Percentiles rank a stretch among this genome's conserved stretches.
These are phyloP conservation scores for Aspergillus wentii DNA, from an alignment of 495 filamentous ascomycete genomes.

Conservation along the genomic window DNA sequence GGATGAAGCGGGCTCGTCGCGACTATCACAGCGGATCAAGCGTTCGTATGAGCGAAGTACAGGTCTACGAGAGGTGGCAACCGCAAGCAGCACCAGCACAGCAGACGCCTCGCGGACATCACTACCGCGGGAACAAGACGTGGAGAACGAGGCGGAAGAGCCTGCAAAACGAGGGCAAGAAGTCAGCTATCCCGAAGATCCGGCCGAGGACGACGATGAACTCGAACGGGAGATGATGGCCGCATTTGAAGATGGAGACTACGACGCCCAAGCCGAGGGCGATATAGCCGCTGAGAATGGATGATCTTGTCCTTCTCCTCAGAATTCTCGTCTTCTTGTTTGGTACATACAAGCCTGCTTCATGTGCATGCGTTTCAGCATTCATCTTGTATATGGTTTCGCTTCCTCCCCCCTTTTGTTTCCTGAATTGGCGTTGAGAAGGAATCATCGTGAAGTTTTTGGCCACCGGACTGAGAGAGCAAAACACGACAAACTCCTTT, in stretches of 20 bases:
- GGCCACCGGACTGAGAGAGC: too few species aligned
- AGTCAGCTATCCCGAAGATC: slow-evolving; percentile 20
- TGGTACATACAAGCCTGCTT: background rate
- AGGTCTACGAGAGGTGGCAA: slow-evolving; percentile 42
- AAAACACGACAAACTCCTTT: too few species aligned
- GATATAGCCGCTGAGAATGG: slow-evolving; percentile 24
- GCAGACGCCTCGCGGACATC: slow-evolving; percentile 12
- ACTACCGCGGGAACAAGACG: slow-evolving; percentile 40
- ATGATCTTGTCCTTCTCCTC: slow-evolving; percentile 8
- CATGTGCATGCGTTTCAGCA: background rate
- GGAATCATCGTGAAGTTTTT: background rate
- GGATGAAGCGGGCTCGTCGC: slow-evolving; percentile 30
- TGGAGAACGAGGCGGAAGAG: slow-evolving; percentile 32
- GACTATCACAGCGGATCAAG: slow-evolving; percentile 45
- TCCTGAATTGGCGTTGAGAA: background rate
- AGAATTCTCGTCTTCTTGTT: slow-evolving; percentile 1
- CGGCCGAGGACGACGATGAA: slow-evolving; percentile 53
- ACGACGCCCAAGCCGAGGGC: slow-evolving; percentile 27
- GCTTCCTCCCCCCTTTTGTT: background rate
- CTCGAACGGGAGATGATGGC: slow-evolving; percentile 65
- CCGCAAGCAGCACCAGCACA: slow-evolving; percentile 34
- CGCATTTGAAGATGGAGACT: slow-evolving; percentile 53
- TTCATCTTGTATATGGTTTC: slow-evolving; percentile 1
- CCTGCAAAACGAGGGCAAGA: slow-evolving; percentile 5
- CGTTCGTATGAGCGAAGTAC: slow-evolving; percentile 44